Percentiles rank a stretch among this genome's conserved stretches.
These are phyloP conservation scores for Alternaria longipes DNA, from an alignment of 2,329 filamentous ascomycete species.

Conservation along the genomic window DNA sequence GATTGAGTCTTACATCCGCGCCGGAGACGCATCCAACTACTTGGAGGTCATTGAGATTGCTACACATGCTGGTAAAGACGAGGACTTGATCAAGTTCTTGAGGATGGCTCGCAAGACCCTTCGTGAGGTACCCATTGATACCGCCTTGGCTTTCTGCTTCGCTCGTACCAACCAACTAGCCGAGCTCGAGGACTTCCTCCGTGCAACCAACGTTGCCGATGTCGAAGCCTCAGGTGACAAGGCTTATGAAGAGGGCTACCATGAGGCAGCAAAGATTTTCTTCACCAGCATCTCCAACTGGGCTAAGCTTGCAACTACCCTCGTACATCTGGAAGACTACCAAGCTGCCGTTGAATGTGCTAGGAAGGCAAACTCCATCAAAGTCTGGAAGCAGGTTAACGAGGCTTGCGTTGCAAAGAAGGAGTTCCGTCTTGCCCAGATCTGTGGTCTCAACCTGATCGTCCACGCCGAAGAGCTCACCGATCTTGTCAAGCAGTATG, in stretches of 20 bases:
- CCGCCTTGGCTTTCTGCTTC: slow-evolving; percentile 90
- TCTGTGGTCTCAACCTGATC: slow-evolving; percentile 97
- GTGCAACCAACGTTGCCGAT: slow-evolving; percentile 91
- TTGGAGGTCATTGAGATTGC: slow-evolving; percentile 95
- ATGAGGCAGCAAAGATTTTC: slow-evolving; percentile 98
- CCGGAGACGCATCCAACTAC: slow-evolving; percentile 91
- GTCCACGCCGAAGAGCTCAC: slow-evolving; percentile 95
- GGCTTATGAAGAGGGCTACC: slow-evolving; percentile 91
- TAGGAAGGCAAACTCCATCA: slow-evolving; percentile 98
- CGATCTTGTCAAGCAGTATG: slow-evolving; percentile 94
- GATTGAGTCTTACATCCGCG: slow-evolving; percentile 97
- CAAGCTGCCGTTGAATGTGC: slow-evolving; percentile 97
- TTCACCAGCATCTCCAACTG: slow-evolving; percentile 98
- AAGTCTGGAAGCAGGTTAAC: slow-evolving; percentile 99
- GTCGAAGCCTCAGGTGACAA: slow-evolving; percentile 98
- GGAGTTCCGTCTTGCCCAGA: slow-evolving; percentile 98
- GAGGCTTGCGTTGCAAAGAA: slow-evolving; percentile 96
- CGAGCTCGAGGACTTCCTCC: slow-evolving; percentile 96
- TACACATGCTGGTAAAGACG: slow-evolving; percentile 94
- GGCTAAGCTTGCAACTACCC: slow-evolving; percentile 96
- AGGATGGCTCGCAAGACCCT: slow-evolving; percentile 98
- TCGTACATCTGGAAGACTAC: slow-evolving; percentile 97
- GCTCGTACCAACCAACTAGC: slow-evolving; percentile 89
- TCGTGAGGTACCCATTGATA: slow-evolving; percentile 92
- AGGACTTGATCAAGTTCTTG: slow-evolving; percentile 95